Percentiles rank a stretch among this genome's conserved stretches.
Conservation (phyloP, 2,329 filamentous ascomycete genomes). For the Trichothecium roseum region DNA sequence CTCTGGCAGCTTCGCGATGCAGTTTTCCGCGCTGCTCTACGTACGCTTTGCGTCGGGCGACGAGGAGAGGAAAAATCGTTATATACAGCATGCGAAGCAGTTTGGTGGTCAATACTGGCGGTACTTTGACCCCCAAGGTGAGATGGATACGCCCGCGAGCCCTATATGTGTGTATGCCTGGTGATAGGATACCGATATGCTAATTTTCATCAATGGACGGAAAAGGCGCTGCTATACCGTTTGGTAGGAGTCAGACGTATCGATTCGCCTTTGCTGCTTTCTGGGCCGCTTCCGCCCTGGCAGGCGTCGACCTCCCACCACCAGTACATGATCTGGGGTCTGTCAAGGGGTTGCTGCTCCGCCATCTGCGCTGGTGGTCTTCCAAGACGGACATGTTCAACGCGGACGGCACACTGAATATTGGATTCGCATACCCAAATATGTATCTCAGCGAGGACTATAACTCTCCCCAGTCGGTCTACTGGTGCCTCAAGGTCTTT, state of each 20-base stretch:
- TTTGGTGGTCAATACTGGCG: slow-evolving; percentile 30
- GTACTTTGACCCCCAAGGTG: slow-evolving; percentile 36
- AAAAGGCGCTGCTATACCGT: slow-evolving; percentile 38
- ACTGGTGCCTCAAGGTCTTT: slow-evolving; percentile 43
- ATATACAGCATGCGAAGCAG: slow-evolving; percentile 24
- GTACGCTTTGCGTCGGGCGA: slow-evolving; percentile 31
- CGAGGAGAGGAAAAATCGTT: slow-evolving; percentile 21
- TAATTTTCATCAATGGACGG: not conserved
- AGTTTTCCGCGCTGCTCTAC: slow-evolving; percentile 38
- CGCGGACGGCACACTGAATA: slow-evolving; percentile 36
- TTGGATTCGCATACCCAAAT: slow-evolving; percentile 31
- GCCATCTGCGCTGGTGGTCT: slow-evolving; percentile 41
- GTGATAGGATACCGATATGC: too few species aligned
- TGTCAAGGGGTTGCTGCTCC: slow-evolving; percentile 36
- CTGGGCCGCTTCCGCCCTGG: slow-evolving; percentile 33
- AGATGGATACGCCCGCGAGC: fast-evolving
- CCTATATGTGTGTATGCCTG: too few species aligned
- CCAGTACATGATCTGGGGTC: slow-evolving; percentile 25
- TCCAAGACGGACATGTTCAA: slow-evolving; percentile 31
- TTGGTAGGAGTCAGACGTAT: slow-evolving; percentile 40
- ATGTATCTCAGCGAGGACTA: slow-evolving; percentile 47
- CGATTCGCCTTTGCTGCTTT: slow-evolving; percentile 39
- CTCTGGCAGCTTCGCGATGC: slow-evolving; percentile 42
- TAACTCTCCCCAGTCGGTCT: slow-evolving; percentile 44
- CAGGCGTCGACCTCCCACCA: slow-evolving; percentile 24